Conservation (phyloP, 129 eudicot genomes). For the Pulicaria dysenterica region DNA sequence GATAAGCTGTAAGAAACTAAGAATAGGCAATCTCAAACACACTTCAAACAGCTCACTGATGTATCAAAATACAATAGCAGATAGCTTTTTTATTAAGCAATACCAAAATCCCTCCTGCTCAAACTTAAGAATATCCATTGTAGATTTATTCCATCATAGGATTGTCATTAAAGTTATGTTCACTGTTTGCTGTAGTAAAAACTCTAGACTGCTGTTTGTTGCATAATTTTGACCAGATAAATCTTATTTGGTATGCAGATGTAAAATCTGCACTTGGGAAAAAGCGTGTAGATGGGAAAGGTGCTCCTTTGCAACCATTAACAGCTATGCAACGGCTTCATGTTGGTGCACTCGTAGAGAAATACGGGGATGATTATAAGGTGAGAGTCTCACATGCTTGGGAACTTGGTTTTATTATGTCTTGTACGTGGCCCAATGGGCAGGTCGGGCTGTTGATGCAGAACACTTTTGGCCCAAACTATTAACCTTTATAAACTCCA, state of each 20-base stretch:
- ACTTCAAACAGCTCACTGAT: too few relatives aligned
- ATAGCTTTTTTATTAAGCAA: too few relatives aligned
- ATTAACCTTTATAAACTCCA: too few relatives aligned
- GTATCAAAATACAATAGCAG: too few relatives aligned
- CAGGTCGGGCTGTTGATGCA: not conserved
- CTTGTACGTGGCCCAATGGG: not conserved
- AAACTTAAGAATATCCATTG: too few relatives aligned
- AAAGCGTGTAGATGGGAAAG: constrained; percentile 81
- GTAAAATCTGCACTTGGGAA: constrained; percentile 92
- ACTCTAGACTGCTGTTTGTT: not conserved
- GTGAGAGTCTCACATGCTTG: constrained; percentile 33
- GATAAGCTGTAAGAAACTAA: too few relatives aligned
- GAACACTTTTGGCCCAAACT: not conserved
- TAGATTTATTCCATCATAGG: not conserved
- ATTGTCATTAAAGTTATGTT: not conserved
- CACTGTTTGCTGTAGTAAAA: too few relatives aligned
- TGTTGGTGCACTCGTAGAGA: constrained; percentile 57
- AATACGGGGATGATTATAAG: constrained; percentile 86
- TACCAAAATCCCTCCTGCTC: too few relatives aligned
- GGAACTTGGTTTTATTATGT: not conserved
- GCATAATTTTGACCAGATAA: not conserved
- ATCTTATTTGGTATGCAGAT: constrained; percentile 42
- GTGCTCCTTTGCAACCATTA: constrained; percentile 72
- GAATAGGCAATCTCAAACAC: too few relatives aligned
- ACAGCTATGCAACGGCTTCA: constrained; percentile 74